A percentile compares a stretch with the other conserved stretches of the same genome.
These are phyloP conservation scores for Endoconidiophora polonica DNA, from an alignment of 2,329 filamentous ascomycete genomes.

Conservation along the genomic window DNA sequence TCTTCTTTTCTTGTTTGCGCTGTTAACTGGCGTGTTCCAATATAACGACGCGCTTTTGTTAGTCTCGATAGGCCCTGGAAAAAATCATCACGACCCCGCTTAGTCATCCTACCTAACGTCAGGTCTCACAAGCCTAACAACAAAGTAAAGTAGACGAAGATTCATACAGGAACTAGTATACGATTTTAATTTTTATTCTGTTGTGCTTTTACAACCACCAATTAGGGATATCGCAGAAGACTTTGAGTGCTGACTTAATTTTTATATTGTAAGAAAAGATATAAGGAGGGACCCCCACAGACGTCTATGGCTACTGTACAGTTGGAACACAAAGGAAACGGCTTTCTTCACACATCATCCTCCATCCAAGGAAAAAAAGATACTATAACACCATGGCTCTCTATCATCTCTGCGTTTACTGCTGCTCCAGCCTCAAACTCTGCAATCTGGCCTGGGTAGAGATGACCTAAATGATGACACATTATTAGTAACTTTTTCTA, in stretches of 20 bases:
- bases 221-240: too few species aligned
- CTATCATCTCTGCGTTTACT: background rate
- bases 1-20: too few species aligned
- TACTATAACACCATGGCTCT: background rate
- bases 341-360: background rate
- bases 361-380: background rate
- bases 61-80: too few species aligned
- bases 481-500: constrained; percentile 16
- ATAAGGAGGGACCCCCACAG: background rate
- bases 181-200: too few species aligned
- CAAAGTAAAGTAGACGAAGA: background rate
- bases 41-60: too few species aligned
- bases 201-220: too few species aligned
- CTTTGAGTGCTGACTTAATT: too few species aligned
- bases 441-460: constrained; percentile 78
- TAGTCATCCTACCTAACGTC: too few species aligned
- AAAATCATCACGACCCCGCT: too few species aligned
- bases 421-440: constrained; percentile 36
- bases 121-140: too few species aligned
- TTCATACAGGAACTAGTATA: too few species aligned
- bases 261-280: background rate
- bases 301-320: constrained; percentile 13
- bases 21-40: too few species aligned
- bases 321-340: constrained; percentile 9
- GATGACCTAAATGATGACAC: constrained; percentile 46